Base-by-base conservation (phyloP, 805 yeast species). In the Metschnikowia koreensis region DNA sequence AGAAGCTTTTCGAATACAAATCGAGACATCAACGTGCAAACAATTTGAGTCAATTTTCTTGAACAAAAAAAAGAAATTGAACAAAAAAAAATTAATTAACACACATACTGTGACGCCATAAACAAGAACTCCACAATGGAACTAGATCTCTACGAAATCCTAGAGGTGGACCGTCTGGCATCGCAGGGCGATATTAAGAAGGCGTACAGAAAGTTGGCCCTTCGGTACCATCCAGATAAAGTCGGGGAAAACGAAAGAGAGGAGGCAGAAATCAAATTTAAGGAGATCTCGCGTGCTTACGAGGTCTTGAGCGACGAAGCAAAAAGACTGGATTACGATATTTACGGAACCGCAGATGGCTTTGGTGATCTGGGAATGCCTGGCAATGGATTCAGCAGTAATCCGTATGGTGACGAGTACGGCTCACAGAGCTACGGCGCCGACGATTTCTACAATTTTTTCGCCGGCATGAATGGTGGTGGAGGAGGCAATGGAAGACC, bases 221-320 rank as follows among this genome's bases (percentile, higher is more conserved):
- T 93, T 38, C 74, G 76, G 53, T 81, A 84, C 61, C 98, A 93
- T 68, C 98, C 98, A 0, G 98, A 93, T 67, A 93, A 94, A 65
- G 91, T 82, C 1, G 66, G 81, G 0, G 89, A 83, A 57, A 82
- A 80, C 9, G 82, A 82, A 22, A 75, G 94, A 53, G 85, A 76
- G 13, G 81, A 74, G 16, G 87, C 96, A 3, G 97, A 90, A 67
- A 73, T 79, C 55, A 81, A 78, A 63, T 93, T 93, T 70, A 93
- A 93, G 66, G 92, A 86, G 60, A 81, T 93, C 51, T 80, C 86
- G 16, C 87, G 86, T 54, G 98, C 98, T 0, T 93, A 93, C 66
- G 96, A 90, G 64, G 73, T 87, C 3, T 70, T 93, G 52, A 81
- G 82, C 29, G 96, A 92, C 65, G 96, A 84, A 34, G 76, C 68